A percentile compares a stretch with the other conserved stretches of the same genome.
phyloP scores from a whole-genome alignment of 345 rosid species.

The Fremontodendron californicum region DNA sequence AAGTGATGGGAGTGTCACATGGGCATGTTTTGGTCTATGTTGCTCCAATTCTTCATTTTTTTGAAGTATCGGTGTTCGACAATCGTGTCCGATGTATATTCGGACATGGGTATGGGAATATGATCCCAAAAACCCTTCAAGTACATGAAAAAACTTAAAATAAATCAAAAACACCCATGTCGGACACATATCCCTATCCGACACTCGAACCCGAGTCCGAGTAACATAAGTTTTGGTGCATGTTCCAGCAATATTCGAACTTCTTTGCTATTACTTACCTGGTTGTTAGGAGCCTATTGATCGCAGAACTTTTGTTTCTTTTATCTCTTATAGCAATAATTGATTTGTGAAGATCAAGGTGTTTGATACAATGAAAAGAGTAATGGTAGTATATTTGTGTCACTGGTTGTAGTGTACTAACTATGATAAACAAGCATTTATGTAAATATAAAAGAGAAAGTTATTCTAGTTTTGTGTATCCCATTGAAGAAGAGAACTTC shows the following conservation, averaged over 20 bases:
- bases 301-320: background rate
- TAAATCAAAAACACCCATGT: too few relatives aligned
- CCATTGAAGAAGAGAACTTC: constrained; percentile 46
- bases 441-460: background rate
- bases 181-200: too few relatives aligned
- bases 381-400: constrained; percentile 6
- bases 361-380: constrained; percentile 5
- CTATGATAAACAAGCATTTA: background rate
- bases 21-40: background rate
- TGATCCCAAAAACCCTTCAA: too few relatives aligned
- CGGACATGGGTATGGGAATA: too few relatives aligned
- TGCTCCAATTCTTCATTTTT: too few relatives aligned
- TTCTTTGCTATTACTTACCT: background rate
- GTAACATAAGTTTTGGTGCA: too few relatives aligned
- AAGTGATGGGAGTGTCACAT: background rate
- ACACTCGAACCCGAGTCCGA: too few relatives aligned
- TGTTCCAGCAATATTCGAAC: too few relatives aligned
- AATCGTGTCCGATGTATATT: too few relatives aligned
- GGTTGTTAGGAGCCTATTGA: background rate
- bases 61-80: too few relatives aligned
- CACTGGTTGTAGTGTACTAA: background rate
- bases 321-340: constrained; percentile 18
- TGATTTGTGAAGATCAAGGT: constrained; percentile 35
- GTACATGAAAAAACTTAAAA: too few relatives aligned
- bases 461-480: constrained; percentile 49